Conservation (phyloP, 1,139 yeast genomes). For the Candida mesenterica region DNA sequence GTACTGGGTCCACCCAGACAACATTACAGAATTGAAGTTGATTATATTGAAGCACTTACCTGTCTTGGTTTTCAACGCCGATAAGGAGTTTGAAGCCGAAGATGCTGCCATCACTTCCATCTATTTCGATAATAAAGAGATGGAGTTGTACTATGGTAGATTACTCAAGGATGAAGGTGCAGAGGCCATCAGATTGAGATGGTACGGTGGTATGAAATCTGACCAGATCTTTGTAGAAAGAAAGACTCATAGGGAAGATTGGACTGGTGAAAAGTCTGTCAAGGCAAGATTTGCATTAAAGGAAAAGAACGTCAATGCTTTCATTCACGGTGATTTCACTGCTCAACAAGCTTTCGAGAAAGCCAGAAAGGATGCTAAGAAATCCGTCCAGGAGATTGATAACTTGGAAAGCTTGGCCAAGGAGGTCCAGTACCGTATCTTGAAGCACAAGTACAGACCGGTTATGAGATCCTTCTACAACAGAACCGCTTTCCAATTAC, state of each 20-base stretch:
- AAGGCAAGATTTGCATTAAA: constrained; percentile 92
- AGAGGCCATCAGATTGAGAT: constrained; percentile 94
- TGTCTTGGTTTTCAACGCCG: constrained; percentile 91
- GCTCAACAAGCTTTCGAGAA: constrained; percentile 90
- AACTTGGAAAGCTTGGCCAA: constrained; percentile 87
- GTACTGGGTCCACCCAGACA: constrained; percentile 99
- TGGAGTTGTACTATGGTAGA: constrained; percentile 93
- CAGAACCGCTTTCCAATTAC: constrained; percentile 97
- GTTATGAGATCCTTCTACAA: constrained; percentile 94
- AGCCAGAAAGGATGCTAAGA: constrained; percentile 89
- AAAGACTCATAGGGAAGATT: constrained; percentile 97
- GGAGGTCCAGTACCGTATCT: constrained; percentile 86
- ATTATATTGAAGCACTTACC: constrained; percentile 92
- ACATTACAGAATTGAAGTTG: constrained; percentile 93
- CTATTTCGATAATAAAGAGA: constrained; percentile 83
- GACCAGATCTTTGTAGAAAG: constrained; percentile 94
- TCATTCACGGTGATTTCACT: constrained; percentile 78
- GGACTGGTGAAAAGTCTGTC: constrained; percentile 99
- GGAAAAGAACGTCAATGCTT: constrained; percentile 85
- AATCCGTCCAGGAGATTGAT: constrained; percentile 82
- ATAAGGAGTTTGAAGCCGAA: constrained; percentile 90
- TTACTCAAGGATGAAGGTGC: constrained; percentile 97
- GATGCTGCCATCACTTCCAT: constrained; percentile 96
- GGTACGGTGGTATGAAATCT: constrained; percentile 97
- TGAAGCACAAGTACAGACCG: constrained; percentile 84